Evolutionary conservation across 2,329 filamentous ascomycete genomes (phyloP).

Genomic region (Pseudopyrenochaeta lycopersici): DNA sequence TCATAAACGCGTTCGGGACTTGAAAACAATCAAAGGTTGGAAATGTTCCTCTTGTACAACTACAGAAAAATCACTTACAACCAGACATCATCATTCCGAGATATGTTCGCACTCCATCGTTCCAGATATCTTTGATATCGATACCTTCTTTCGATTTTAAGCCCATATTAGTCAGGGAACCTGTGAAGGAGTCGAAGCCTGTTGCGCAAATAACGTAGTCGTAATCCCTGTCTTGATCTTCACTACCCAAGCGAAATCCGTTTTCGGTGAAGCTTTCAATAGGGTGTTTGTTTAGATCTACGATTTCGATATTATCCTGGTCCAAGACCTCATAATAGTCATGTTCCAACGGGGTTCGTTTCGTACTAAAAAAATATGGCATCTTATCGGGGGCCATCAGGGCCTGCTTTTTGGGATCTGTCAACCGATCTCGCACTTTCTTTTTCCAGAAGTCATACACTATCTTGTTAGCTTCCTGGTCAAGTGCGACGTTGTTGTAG

Average conservation of each 20-base stretch:
- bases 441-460: constrained; percentile 60
- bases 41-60: too few species aligned
- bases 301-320: constrained; percentile 58
- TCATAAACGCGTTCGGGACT: constrained; percentile 48
- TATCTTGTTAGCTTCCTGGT: constrained; percentile 50
- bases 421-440: constrained; percentile 48
- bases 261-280: constrained; percentile 59
- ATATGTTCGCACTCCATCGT: constrained; percentile 46
- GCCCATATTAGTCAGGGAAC: constrained; percentile 36
- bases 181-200: constrained; percentile 43
- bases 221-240: constrained; percentile 59
- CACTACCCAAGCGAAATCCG: constrained; percentile 59
- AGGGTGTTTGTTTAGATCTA: constrained; percentile 48
- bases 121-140: constrained; percentile 48
- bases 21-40: too few species aligned
- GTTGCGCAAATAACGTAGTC: constrained; percentile 57
- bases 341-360: constrained; percentile 48
- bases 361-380: constrained; percentile 54
- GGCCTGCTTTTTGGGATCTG: constrained; percentile 49
- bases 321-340: constrained; percentile 53
- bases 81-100: constrained; percentile 51
- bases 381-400: constrained; percentile 52
- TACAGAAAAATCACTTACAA: too few species aligned
- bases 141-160: constrained; percentile 41
- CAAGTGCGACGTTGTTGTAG: constrained; percentile 45